Base-by-base conservation (phyloP, 73 alveolate species). In the Tetrahymena thermophila region DNA sequence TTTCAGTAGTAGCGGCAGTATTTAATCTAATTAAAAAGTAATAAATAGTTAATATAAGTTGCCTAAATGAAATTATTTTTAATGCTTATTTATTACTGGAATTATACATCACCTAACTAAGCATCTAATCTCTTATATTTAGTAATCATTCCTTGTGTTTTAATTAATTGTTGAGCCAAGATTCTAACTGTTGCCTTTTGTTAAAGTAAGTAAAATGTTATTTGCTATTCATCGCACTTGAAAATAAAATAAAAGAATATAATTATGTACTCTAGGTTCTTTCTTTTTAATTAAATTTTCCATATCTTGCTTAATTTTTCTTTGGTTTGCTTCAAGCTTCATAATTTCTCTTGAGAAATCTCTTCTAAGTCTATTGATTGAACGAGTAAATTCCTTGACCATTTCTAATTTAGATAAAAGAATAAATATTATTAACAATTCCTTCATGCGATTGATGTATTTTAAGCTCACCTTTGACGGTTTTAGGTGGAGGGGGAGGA, bases 1-100 rank as follows among this genome's bases (percentile, higher is more conserved):
- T 95, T 89, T 95, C 97, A 38, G 97, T 95, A 23, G 97, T 95
- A n/a, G 97, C 97, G 28, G 97, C 97, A 35, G 93, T 55, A 35
- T 95, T 95, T 55, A 95, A 89, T 50, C 97, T 95, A 89, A 25
- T 43, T 40, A 40, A 40, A 0, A 50, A 21, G 19, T 50, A 50
- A 19, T 34, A 35, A 43, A 85, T 9, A 56, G 5, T 31, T 31
- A 71, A 71, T 13, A 4, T 71, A 71, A 56, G 23, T 71, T 71
- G 83, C 83, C 89, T 71, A 71, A 71, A 1, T 3, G 5, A 71
- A 25, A 71, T 7, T 31, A n/a, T 71, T 28, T 71, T 19, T 19
- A 71, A 71, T 23, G 37, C 31, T 56, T 23, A 56, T 56, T 10
- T 38, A 89, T 42, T 94, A 95, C 97, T 43, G 55, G 94, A 95